Evolutionary conservation across 306 rosid genomes (phyloP).

Genomic region (Prosopis cineraria): DNA sequence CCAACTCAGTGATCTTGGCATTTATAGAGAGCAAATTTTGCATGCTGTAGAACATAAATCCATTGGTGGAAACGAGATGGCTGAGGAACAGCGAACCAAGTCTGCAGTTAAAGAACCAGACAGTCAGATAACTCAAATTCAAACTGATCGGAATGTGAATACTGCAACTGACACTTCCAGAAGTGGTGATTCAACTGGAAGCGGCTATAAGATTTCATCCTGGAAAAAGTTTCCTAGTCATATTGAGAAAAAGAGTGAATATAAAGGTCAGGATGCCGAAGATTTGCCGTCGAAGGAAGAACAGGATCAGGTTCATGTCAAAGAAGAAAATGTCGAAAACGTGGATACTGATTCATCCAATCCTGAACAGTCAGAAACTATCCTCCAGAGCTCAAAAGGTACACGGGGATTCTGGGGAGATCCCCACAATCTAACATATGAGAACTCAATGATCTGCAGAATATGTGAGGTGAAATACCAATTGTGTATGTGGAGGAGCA

Average conservation of each 20-base stretch:
- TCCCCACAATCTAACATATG: slow-evolving; percentile 62
- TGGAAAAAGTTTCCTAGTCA: slow-evolving; percentile 91
- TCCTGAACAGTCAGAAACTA: slow-evolving; percentile 56
- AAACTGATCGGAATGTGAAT: slow-evolving; percentile 39
- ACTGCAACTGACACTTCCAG: slow-evolving; percentile 51
- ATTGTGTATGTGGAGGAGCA: slow-evolving; percentile 90
- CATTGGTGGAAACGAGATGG: slow-evolving; percentile 45
- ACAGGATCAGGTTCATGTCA: slow-evolving; percentile 44
- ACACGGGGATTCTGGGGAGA: slow-evolving; percentile 75
- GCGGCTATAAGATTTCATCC: slow-evolving; percentile 86
- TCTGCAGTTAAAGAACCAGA: slow-evolving; percentile 53
- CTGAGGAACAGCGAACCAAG: slow-evolving; percentile 45
- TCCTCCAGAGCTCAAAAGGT: slow-evolving; percentile 49
- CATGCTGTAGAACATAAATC: slow-evolving; percentile 46
- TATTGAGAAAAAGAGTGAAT: slow-evolving; percentile 64
- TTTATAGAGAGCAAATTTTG: slow-evolving; percentile 69
- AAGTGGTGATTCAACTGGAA: slow-evolving; percentile 61
- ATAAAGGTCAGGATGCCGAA: slow-evolving; percentile 44
- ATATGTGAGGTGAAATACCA: slow-evolving; percentile 97
- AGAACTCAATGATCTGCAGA: slow-evolving; percentile 84
- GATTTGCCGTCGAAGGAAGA: slow-evolving; percentile 48
- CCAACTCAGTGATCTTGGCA: slow-evolving; percentile 93
- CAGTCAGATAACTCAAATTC: slow-evolving; percentile 34
- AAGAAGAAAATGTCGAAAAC: slow-evolving; percentile 55
- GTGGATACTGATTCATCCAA: slow-evolving; percentile 50